Percentiles rank a stretch among this genome's conserved stretches.
These are phyloP conservation scores for Kandelia obovata DNA, from an alignment of 345 rosid species.

Conservation along the genomic window DNA sequence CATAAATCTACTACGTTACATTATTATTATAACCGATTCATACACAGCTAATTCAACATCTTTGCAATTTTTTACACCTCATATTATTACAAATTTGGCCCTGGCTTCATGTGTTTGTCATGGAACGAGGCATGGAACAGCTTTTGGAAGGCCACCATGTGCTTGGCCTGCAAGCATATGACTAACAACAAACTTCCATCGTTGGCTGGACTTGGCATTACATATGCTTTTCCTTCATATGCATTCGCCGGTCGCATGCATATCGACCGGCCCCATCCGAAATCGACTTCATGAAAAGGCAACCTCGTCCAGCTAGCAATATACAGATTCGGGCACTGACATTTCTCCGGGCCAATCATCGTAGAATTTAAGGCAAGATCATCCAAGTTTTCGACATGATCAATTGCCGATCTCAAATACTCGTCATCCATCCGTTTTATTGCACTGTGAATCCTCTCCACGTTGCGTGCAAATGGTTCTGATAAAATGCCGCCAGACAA, in stretches of 20 bases:
- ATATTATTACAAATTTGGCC: background rate
- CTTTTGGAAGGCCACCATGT: constrained; percentile 7
- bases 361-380: background rate
- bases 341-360: background rate
- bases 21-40: too few species aligned
- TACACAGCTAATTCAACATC: too few species aligned
- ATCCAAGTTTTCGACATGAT: background rate
- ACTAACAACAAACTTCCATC: constrained; percentile 2
- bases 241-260: background rate
- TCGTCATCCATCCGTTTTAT: constrained; percentile 15
- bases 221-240: constrained; percentile 2
- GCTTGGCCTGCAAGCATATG: constrained; percentile 10
- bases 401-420: constrained; percentile 21
- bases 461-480: background rate
- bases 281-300: constrained; percentile 7
- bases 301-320: constrained; percentile 5
- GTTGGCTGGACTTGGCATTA: background rate
- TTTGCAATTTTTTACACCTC: too few species aligned
- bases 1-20: too few species aligned
- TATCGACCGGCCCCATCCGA: constrained; percentile 18
- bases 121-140: background rate
- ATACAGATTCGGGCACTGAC: constrained; percentile 5
- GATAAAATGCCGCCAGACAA: background rate
- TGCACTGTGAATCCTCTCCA: constrained; percentile 3
- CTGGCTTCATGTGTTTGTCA: background rate